These are phyloP conservation scores for Eragrostis curvula DNA, from an alignment of 176 grass and related monocot genomes.

Conservation along the genomic window DNA sequence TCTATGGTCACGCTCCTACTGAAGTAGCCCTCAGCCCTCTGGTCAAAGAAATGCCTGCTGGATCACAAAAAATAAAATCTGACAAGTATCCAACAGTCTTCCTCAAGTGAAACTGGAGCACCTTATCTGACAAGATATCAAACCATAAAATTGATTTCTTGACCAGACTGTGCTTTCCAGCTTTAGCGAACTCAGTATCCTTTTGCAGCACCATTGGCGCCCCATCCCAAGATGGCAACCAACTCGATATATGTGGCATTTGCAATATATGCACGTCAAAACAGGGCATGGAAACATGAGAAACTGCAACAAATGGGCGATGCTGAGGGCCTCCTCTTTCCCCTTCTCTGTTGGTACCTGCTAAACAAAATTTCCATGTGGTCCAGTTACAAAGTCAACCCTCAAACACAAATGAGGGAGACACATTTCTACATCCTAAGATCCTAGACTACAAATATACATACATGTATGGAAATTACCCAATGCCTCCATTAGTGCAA, in stretches of 20 bases:
- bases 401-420: slow-evolving; percentile 38
- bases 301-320: slow-evolving; percentile 22
- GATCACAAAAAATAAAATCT: not conserved
- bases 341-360: slow-evolving; percentile 42
- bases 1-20: not conserved
- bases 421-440: slow-evolving; percentile 49
- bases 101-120: not conserved
- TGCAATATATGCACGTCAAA: not conserved
- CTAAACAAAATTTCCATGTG: slow-evolving; percentile 64
- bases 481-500: slow-evolving; percentile 57
- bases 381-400: slow-evolving; percentile 56
- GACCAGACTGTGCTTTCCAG: not conserved
- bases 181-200: not conserved
- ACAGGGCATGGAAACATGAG: not conserved
- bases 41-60: not conserved
- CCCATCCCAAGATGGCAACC: not conserved
- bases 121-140: not conserved
- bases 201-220: not conserved
- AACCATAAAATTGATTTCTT: not conserved
- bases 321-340: slow-evolving; percentile 30
- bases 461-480: slow-evolving; percentile 69
- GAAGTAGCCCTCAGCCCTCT: not conserved
- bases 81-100: not conserved
- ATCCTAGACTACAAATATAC: slow-evolving; percentile 67
- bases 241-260: not conserved